Base-by-base conservation (phyloP, 495 filamentous ascomycete genomes). In the Geopyxis carbonaria region DNA sequence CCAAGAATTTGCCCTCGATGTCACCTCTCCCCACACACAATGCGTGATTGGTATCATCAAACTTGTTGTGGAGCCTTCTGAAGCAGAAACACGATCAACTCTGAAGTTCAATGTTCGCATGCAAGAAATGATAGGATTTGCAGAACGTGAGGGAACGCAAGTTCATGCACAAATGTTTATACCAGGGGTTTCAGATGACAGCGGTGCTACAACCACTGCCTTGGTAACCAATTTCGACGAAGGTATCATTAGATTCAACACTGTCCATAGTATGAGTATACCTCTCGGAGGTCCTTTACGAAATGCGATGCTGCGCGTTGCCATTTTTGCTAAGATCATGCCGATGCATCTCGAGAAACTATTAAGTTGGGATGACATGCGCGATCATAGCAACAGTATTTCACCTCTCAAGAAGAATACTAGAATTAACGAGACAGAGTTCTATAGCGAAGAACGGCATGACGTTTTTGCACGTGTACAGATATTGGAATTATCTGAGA, bases 61-160 rank as follows among this genome's bases (percentile, higher is more conserved):
- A 39, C 61, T 99, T 31, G 87, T 86, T 2, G 63, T 99, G 7
- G 89, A 95, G 51, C 89, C 89, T 23, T 94, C 87, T 1, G 87
- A 81, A 15, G 87, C 89, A 5, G 78, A 91, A 55, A 84, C 87
- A 18, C 89, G 87, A 20, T 84, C 80, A 36, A 95, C 80, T 19
- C 62, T 99, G 40, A 95, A 95, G 56, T 99, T 95, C 62, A 99
- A 95, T 49, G 84, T 95, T 18, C 86, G 93, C 34, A 93, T 99
- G 85, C 85, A 89, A 53, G 83, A 95, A 50, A 76, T 99, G 74
- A 61, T 87, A 30, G 89, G 89, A 4, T 95, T 99, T 50, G 81
- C 89, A 1, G 89, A 99, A 61, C 75, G 86, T 45, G 89, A 99
- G 61, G 89, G 89, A 3, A 89, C 83, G 6, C 76, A 92, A 46